phyloP scores from a whole-genome alignment of 2,329 filamentous ascomycete genomes.

The Fusarium concolor region DNA sequence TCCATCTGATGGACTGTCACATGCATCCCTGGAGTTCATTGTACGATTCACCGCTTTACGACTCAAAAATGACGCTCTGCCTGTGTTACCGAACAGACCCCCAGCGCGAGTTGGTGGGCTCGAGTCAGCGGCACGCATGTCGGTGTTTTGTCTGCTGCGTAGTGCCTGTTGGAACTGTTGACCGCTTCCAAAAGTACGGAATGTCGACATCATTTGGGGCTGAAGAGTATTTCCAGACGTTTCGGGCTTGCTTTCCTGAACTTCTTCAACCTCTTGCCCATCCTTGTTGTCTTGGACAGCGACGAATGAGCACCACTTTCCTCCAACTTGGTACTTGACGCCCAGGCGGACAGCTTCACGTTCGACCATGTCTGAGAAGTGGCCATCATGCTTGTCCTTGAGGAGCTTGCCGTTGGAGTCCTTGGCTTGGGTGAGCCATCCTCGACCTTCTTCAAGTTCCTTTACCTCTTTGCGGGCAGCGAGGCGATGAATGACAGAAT shows the following conservation, averaged over 20 bases:
- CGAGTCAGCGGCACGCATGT: too few species aligned
- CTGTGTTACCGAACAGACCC: too few species aligned
- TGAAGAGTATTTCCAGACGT: fast-evolving
- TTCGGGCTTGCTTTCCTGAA: background rate
- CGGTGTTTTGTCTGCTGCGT: too few species aligned
- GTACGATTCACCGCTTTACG: too few species aligned
- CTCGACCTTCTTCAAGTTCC: slow-evolving; percentile 77
- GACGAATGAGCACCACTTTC: slow-evolving; percentile 80
- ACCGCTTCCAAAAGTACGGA: too few species aligned
- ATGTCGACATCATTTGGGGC: too few species aligned
- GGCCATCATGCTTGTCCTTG: slow-evolving; percentile 59
- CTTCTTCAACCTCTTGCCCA: slow-evolving; percentile 3
- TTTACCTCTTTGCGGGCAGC: slow-evolving; percentile 74
- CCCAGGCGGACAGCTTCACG: slow-evolving; percentile 75
- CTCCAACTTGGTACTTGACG: slow-evolving; percentile 72
- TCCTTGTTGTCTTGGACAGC: slow-evolving; percentile 64
- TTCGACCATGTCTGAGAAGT: slow-evolving; percentile 70
- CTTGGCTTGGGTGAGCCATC: slow-evolving; percentile 70
- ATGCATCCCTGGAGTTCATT: too few species aligned
- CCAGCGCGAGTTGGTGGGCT: too few species aligned
- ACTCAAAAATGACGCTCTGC: too few species aligned
- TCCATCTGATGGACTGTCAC: too few species aligned
- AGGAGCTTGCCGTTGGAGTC: slow-evolving; percentile 57
- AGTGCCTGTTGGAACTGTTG: too few species aligned
- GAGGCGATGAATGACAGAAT: slow-evolving; percentile 74